These are phyloP conservation scores for Omphalea diandra DNA, from an alignment of 441 rosid genomes.

Conservation along the genomic window DNA sequence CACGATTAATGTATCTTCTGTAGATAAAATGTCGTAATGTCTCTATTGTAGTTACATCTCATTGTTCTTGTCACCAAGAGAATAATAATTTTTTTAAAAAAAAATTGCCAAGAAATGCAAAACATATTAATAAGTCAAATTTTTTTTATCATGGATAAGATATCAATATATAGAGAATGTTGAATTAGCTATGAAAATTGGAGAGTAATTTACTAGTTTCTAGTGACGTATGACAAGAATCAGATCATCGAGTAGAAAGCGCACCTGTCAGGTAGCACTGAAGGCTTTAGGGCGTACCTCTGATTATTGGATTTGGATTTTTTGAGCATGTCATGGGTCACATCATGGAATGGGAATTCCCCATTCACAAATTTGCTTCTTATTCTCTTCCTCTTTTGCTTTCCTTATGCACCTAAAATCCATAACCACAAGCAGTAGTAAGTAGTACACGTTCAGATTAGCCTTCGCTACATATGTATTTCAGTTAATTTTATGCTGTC, in stretches of 20 bases:
- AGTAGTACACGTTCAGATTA: background rate
- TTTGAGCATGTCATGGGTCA: background rate
- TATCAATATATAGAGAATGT: too few relatives aligned
- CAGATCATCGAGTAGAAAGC: background rate
- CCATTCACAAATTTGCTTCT: background rate
- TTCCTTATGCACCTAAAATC: slow-evolving; percentile 14
- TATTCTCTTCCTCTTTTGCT: background rate
- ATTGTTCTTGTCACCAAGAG: too few relatives aligned
- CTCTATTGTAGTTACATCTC: too few relatives aligned
- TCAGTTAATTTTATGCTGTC: background rate
- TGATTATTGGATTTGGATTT: background rate
- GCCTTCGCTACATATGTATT: background rate
- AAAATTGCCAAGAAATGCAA: too few relatives aligned
- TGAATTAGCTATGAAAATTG: too few relatives aligned
- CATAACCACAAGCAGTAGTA: background rate
- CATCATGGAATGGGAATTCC: background rate
- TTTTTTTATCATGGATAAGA: too few relatives aligned
- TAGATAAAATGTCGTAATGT: too few relatives aligned
- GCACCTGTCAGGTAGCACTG: background rate
- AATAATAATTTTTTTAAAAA: too few relatives aligned
- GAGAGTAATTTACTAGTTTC: too few relatives aligned
- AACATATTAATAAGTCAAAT: too few relatives aligned
- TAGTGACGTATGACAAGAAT: background rate
- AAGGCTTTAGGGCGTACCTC: background rate
- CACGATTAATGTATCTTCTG: too few relatives aligned